Evolutionary conservation across 805 yeast genomes (phyloP).

Genomic region (Brettanomyces naardenensis): DNA sequence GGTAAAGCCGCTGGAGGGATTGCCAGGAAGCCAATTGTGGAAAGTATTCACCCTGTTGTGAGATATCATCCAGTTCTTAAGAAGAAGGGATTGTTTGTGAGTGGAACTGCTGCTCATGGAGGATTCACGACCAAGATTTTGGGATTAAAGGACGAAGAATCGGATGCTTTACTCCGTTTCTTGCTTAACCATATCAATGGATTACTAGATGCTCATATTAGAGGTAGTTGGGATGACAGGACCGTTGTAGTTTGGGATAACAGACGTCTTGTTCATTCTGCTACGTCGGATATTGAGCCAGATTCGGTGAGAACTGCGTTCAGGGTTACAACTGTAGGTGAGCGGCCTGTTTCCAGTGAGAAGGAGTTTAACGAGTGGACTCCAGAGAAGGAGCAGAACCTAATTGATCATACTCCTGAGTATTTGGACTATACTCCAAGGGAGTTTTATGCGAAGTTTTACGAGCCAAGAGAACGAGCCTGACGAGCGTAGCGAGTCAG

Average conservation of each 20-base stretch:
- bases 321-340: slow-evolving; percentile 66
- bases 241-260: slow-evolving; percentile 76
- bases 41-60: slow-evolving; percentile 59
- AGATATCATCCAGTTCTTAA: slow-evolving; percentile 68
- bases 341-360: slow-evolving; percentile 41
- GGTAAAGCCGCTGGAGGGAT: slow-evolving; percentile 50
- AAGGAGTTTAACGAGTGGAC: slow-evolving; percentile 25
- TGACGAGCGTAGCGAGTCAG: too few species aligned
- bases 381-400: slow-evolving; percentile 18
- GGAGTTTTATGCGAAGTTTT: too few species aligned
- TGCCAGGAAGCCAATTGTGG: slow-evolving; percentile 56
- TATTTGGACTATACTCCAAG: slow-evolving; percentile 11
- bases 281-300: slow-evolving; percentile 64
- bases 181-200: slow-evolving; percentile 44
- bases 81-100: slow-evolving; percentile 48
- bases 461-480: too few species aligned
- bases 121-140: slow-evolving; percentile 59
- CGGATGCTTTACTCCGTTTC: slow-evolving; percentile 50
- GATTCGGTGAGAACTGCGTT: slow-evolving; percentile 63
- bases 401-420: slow-evolving; percentile 11
- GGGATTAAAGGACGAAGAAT: slow-evolving; percentile 67
- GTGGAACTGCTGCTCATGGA: slow-evolving; percentile 22
- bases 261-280: slow-evolving; percentile 61
- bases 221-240: slow-evolving; percentile 64
- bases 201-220: slow-evolving; percentile 52